Evolutionary conservation across 2,329 filamentous ascomycete genomes (phyloP), one percentile per base, ranked within the genome.

Genomic region (Salinomyces thailandicus): DNA sequence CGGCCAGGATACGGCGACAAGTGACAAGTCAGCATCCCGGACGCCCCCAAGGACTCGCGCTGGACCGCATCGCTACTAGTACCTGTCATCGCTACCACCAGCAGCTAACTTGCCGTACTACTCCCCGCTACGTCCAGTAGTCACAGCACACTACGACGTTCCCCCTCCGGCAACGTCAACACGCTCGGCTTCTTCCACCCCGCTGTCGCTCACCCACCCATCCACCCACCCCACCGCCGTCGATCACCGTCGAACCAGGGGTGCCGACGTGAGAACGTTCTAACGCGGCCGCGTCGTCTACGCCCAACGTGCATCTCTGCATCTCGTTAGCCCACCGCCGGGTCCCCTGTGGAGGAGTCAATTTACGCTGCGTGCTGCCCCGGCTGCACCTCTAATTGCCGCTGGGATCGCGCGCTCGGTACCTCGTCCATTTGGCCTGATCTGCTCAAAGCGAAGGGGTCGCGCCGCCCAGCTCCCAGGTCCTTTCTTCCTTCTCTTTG

Each of bases 1-100:
- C 51, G 44, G 41, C 50, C 44, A 49, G 49, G 48, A 49, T 53
- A 42, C 32, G 36, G 38, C 39, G 19, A 24, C 9, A 24, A 24
- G 41, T 42, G 9, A 26, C 49, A 42, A 36, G 36, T 41, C 46
- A 41, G 38, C 41, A 39, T 37, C 37, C 38, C 40, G 45, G 44
- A n/a, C 45, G 42, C 42, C 46, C 37, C 44, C 41, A 44, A 41
- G 43, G 47, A 46, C 36, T 34, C 43, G 18, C 30, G 27, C 46
- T 51, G 45, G 22, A 26, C n/a, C 22, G 22, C 22, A 9, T 26
- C 22, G n/a, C n/a, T n/a, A n/a, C n/a, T n/a, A n/a, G n/a, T n/a
- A n/a, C n/a, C n/a, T n/a, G n/a, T n/a, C n/a, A n/a, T n/a, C n/a
- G n/a, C n/a, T n/a, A n/a, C n/a, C n/a, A n/a, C n/a, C n/a, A n/a